These are phyloP conservation scores for Aureobasidium sp. DNA, from an alignment of 2,329 filamentous ascomycete species.

Conservation along the genomic window DNA sequence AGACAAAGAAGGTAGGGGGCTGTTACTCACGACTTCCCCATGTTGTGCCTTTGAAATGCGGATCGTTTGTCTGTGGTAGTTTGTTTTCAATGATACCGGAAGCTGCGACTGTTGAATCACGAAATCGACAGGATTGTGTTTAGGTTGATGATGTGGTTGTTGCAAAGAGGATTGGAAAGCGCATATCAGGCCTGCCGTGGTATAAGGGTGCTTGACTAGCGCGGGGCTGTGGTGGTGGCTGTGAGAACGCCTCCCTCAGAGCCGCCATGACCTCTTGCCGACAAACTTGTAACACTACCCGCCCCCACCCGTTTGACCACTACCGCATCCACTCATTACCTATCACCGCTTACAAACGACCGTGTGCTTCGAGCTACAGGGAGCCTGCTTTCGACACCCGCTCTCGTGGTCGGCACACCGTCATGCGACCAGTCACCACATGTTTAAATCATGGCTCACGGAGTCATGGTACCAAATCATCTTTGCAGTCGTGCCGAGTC, in stretches of 20 bases:
- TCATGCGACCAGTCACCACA: neutral
- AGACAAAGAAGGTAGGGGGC: slow-evolving; percentile 1
- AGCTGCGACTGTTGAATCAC: neutral
- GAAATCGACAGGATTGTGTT: neutral
- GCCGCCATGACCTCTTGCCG: neutral
- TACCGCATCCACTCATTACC: neutral
- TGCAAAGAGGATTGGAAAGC: neutral
- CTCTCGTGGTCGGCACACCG: neutral
- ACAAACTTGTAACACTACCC: neutral
- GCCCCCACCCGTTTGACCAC: neutral
- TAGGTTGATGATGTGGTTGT: neutral
- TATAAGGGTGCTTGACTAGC: slow-evolving; percentile 1
- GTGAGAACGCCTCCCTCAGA: neutral
- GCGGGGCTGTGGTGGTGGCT: slow-evolving; percentile 8
- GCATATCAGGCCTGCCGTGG: neutral
- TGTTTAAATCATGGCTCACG: neutral
- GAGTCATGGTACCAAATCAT: neutral
- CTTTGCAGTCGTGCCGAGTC: neutral
- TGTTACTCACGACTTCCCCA: slow-evolving; percentile 17
- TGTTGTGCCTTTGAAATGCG: slow-evolving; percentile 8
- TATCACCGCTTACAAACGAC: neutral
- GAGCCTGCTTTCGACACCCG: neutral
- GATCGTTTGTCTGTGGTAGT: neutral
- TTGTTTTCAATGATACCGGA: neutral
- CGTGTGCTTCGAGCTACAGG: neutral